These are phyloP conservation scores for Termitomyces sp. DNA, from an alignment of 768 basidiomycete species.

Conservation along the genomic window DNA sequence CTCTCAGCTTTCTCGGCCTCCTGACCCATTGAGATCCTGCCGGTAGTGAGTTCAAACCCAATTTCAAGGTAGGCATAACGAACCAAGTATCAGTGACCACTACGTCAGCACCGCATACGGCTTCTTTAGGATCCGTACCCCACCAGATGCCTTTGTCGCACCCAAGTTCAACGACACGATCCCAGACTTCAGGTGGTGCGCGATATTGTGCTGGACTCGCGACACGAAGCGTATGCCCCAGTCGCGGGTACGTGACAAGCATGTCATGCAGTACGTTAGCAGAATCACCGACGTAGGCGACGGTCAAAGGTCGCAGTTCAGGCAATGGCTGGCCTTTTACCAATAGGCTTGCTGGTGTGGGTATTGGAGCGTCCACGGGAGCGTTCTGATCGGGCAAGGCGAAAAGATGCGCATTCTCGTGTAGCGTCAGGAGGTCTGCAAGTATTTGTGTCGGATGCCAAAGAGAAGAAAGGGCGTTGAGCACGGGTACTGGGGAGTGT, in stretches of 20 bases:
- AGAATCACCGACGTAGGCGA: constrained; percentile 92
- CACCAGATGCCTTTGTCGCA: constrained; percentile 72
- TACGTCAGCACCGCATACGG: constrained; percentile 87
- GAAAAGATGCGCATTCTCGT: constrained; percentile 66
- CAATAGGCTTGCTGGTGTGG: neutral
- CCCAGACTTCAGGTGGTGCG: constrained; percentile 72
- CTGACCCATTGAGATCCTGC: constrained; percentile 98
- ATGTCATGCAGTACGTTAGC: constrained; percentile 97
- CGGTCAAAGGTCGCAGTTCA: constrained; percentile 70
- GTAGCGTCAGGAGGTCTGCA: constrained; percentile 87
- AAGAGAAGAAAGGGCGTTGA: constrained; percentile 92
- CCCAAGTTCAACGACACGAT: constrained; percentile 67
- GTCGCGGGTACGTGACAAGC: constrained; percentile 89
- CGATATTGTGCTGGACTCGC: constrained; percentile 77
- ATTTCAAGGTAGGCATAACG: constrained; percentile 14
- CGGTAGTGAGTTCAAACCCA: neutral
- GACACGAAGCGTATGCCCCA: constrained; percentile 83
- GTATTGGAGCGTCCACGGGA: neutral
- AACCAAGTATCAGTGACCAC: constrained; percentile 97
- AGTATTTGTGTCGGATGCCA: constrained; percentile 98
- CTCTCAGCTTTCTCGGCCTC: constrained; percentile 90
- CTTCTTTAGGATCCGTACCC: constrained; percentile 77
- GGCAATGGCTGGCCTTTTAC: constrained; percentile 24
- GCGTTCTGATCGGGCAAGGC: constrained; percentile 13
- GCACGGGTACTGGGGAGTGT: constrained; percentile 88